A percentile compares a stretch with the other conserved stretches of the same genome.
Evolutionary conservation across 2,329 filamentous ascomycete genomes (phyloP).

Genomic region (Verticillium dahliae): DNA sequence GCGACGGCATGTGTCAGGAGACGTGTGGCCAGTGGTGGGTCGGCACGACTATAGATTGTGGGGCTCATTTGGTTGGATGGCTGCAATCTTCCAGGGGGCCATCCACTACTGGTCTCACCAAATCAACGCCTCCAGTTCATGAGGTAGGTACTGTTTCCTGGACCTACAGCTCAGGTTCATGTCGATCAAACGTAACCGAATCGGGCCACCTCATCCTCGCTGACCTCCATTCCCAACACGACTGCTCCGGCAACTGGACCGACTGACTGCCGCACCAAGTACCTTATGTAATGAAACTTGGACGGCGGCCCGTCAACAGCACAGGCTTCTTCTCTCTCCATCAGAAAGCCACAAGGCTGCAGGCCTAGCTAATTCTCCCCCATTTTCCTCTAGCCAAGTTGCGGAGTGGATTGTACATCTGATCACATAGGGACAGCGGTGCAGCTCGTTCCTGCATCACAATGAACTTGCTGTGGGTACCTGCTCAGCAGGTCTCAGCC

Average conservation of each 20-base stretch:
- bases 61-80: constrained; percentile 9
- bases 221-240: background rate
- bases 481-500: background rate
- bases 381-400: too few species aligned
- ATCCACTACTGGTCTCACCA: background rate
- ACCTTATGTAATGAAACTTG: too few species aligned
- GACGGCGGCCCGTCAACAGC: too few species aligned
- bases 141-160: background rate
- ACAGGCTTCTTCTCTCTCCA: too few species aligned
- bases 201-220: background rate
- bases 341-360: too few species aligned
- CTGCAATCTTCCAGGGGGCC: constrained; percentile 1
- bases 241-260: too few species aligned
- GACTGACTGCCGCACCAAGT: too few species aligned
- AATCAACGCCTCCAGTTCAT: background rate
- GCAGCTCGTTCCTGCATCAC: background rate
- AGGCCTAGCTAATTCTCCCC: too few species aligned
- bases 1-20: constrained; percentile 26
- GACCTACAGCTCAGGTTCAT: background rate
- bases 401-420: background rate
- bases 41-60: constrained; percentile 3
- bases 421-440: background rate
- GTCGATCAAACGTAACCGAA: background rate
- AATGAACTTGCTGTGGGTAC: background rate
- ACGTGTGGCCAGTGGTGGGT: constrained; percentile 12